Evolutionary conservation across 192 early-diverging fungal genomes (phyloP), one percentile per base, ranked within the genome.

Genomic region (Cetraspora pellucida): DNA sequence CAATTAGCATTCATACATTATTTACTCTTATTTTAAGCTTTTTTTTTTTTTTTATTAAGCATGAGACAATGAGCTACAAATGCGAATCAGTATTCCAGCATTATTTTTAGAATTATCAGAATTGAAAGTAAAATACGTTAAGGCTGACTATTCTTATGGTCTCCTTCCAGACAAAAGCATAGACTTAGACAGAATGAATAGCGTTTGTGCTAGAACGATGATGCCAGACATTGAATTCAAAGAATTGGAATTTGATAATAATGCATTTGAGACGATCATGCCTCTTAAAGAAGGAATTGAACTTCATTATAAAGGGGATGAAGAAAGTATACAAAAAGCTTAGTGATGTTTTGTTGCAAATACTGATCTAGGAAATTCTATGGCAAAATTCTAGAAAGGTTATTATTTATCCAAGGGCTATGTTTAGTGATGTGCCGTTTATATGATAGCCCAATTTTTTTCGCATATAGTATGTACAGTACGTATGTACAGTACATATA

Each of bases 281-380:
- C 45, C 74, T 21, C 23, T 76, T 47, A 28, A 63, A 23, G 61
- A 76, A 37, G 74, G 74, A 10, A 43, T 52, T 17, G 66, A 52
- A 66, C 59, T 58, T 16, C 47, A 66, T 76, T 54, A 43, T 66
- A 27, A 10, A 17, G 17, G 27, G 7, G 11, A 68, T 10, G 13
- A 43, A 31, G 19, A 65, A 52, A 19, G 19, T 52, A 59, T 4
- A 10, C n/a, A 3, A 68, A 21, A 45, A 47, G 65, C 65, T 16
- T 68, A 44, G 65, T 25, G 25, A 47, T 68, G 65, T 47, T 68
- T 68, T 47, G 21, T 46, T 1, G 45, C 43, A 47, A 27, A 68
- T 13, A 44, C 65, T 11, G 65, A 68, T 46, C 43, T 46, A 19
- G 43, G 44, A 68, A 47, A 68, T 27, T 8, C 17, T 25, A 19